Base-by-base conservation (phyloP, 805 yeast species). In the Yarrowia phangngaensis region DNA sequence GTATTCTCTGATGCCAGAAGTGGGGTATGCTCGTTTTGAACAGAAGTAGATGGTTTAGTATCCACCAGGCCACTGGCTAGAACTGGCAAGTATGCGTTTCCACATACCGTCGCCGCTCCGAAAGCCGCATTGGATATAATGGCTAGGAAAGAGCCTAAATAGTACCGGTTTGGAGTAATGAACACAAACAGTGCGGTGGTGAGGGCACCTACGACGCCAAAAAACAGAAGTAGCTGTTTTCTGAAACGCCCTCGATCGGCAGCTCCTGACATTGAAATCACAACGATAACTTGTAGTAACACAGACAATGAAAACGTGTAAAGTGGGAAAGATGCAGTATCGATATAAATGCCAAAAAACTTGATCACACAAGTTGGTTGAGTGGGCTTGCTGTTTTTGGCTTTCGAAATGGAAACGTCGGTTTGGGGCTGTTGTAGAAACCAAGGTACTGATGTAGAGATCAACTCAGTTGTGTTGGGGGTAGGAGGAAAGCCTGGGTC, bases 81-180 rank as follows among this genome's bases (percentile, higher is more conserved):
- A 1, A 75, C 69, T 0, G 92, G 88, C 32, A 84, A 61, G 55
- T 77, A 76, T 1, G 92, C 80, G 61, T 84, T 84, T 6, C 88
- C 89, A 55, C 88, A 82, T 8, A 84, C 90, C 50, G 80, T 80
- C 3, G 81, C 86, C 7, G 83, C 85, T 1, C 94, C 94, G 63
- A 76, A 84, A 16, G 83, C 75, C 12, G 82, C 70, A 57, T 82
- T 84, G 1, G 86, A 81, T 0, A 79, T 40, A 5, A 82, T 71
- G 12, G 84, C 82, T 12, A 80, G 62, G 0, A 76, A 16, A 0
- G 82, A 63, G 1, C 82, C 79, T n/a, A 70, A 53, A 51, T 76
- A 76, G 59, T 73, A 78, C 32, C 71, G 70, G 23, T 60, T 56
- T 1, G 69, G 61, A 2, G 65, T 55, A 11, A 75, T 58, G 3